Percentiles rank a stretch among this genome's conserved stretches.
Conservation (phyloP, 1,139 yeast species). For the Scheffersomyces parashehatae region DNA sequence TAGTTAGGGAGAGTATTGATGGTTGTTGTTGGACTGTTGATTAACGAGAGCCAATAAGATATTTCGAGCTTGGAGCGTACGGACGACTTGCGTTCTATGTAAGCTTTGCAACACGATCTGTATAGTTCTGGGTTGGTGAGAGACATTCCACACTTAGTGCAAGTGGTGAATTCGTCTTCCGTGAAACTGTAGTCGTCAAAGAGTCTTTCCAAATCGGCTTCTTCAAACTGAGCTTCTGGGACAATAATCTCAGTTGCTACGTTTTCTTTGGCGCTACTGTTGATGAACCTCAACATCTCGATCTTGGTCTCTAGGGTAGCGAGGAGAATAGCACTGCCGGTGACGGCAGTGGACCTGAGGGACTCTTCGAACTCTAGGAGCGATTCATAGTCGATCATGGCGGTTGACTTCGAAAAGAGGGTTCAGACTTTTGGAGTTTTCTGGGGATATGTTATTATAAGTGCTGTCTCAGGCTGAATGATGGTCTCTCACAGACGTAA, state of each 20-base stretch:
- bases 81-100: constrained; percentile 15
- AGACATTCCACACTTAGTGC: constrained; percentile 29
- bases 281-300: constrained; percentile 22
- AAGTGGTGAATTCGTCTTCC: constrained; percentile 39
- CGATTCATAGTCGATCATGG: constrained; percentile 32
- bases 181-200: constrained; percentile 27
- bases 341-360: constrained; percentile 22
- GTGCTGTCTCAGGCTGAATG: too few species aligned
- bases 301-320: constrained; percentile 34
- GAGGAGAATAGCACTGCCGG: constrained; percentile 24
- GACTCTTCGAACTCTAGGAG: constrained; percentile 47
- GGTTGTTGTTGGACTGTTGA: constrained; percentile 47
- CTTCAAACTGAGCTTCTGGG: constrained; percentile 6
- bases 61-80: constrained; percentile 33
- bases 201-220: constrained; percentile 14
- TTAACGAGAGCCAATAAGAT: constrained; percentile 47
- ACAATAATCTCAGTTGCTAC: constrained; percentile 6
- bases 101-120: constrained; percentile 22
- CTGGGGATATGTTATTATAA: too few species aligned
- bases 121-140: constrained; percentile 13
- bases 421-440: too few species aligned
- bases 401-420: background rate
- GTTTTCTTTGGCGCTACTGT: constrained; percentile 5
- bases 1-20: constrained; percentile 49
- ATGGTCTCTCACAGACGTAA: too few species aligned